Evolutionary conservation across 2,329 filamentous ascomycete genomes (phyloP), one percentile per base, ranked within the genome.

Genomic region (Talaromyces sp.): DNA sequence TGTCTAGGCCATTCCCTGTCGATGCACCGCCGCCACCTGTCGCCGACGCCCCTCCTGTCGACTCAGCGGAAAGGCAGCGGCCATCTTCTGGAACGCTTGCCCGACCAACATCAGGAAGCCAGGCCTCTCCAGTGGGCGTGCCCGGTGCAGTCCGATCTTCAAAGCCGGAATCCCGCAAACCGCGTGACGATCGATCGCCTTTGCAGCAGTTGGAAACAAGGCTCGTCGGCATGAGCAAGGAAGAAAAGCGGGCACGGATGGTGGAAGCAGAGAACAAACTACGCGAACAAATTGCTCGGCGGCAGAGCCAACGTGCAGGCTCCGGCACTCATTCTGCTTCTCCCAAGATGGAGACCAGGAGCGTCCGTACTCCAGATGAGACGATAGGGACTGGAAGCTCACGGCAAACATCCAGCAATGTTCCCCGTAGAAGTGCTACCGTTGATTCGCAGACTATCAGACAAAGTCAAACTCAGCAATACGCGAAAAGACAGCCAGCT

Each of bases 181-280:
- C 90, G 76, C 90, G 93, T 69, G 83, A 88, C 60, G 89, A 96
- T 72, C 86, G 90, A 69, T 98, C 93, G 64, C 95, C 96, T 57
- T 82, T 99, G 57, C 93, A 99, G 75, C 95, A 89, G 79, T 84
- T 99, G 66, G 93, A 99, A 79, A 86, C 90, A 70, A 95, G 91
- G 69, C 83, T 98, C 70, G 89, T 89, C 74, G 92, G 90, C 76
- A 93, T 97, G 75, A 96, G 90, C 73, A 98, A 97, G 74, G 93
- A 97, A 77, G 93, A 97, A 76, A 96, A 96, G 75, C 85, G 93
- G 65, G 91, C 92, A 9, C 84, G 91, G 53, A 86, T 93, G 4
- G 85, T 92, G 71, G 89, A 93, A 68, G 91, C 91, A 6, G 93
- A 97, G 73, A 82, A 86, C 66, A 84, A 85, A 50, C 84, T 88